phyloP scores from a whole-genome alignment of 2,329 filamentous ascomycete genomes.

The Ophiostoma himal-ulmi region DNA sequence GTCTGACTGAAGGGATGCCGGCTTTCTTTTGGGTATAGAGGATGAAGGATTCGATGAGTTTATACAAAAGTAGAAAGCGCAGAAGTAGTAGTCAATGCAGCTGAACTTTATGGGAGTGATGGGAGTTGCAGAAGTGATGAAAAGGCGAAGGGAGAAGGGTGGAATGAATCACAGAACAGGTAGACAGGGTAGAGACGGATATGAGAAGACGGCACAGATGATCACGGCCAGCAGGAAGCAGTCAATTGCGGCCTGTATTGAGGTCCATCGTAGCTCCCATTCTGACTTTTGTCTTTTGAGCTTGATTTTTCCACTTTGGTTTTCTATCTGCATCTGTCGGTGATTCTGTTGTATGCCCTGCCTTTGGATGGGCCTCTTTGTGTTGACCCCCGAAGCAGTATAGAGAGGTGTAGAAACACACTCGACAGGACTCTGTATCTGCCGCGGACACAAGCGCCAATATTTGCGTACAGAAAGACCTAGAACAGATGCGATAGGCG shows the following conservation, averaged over 20 bases:
- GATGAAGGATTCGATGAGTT: background rate
- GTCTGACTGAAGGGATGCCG: background rate
- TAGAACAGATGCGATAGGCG: conserved; percentile 2
- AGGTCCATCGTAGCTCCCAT: background rate
- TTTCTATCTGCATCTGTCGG: background rate
- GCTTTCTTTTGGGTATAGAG: background rate
- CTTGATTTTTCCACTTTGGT: background rate
- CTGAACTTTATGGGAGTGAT: background rate
- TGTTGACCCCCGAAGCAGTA: too few species aligned
- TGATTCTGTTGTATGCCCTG: too few species aligned
- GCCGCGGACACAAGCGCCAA: background rate
- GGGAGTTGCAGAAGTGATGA: background rate
- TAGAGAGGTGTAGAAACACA: too few species aligned
- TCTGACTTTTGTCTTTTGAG: background rate
- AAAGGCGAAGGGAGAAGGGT: background rate
- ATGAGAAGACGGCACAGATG: background rate
- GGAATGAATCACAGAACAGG: background rate
- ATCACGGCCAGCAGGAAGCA: background rate
- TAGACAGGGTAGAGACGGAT: background rate
- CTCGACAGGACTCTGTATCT: background rate
- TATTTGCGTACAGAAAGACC: background rate
- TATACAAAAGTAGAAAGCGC: background rate
- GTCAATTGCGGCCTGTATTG: background rate
- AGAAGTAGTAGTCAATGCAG: background rate
- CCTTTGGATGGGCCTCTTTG: background rate